Base-by-base conservation (phyloP, 352 stramenopile genomes). In the Detonula confervacea region DNA sequence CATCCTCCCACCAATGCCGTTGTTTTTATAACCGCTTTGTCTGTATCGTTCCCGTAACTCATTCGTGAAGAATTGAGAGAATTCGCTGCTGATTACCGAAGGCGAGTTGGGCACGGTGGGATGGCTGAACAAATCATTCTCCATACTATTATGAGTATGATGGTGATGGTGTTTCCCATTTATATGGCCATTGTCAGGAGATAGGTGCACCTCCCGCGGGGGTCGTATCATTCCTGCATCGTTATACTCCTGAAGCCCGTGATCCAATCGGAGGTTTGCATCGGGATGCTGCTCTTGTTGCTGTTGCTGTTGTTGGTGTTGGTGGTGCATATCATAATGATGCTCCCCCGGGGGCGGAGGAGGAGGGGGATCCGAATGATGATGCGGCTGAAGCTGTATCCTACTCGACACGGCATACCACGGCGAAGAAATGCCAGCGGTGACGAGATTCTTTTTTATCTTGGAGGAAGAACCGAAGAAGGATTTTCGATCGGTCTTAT, bases 371-470 rank as follows among this genome's bases (percentile, higher is more conserved):
- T 46, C 54, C 14, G 8, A 8, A 49, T 46, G 55, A 49, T 46
- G 22, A 1, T 62, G 54, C 2, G 25, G 54, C 9, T 27, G 22
- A 1, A 66, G 57, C 11, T 54, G 30, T 54, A 68, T 46, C 60
- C 39, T 68, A n/a, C n/a, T n/a, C 39, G 60, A 57, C 18, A 39
- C 56, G 22, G 18, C 18, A 61, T 64, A 65, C 49, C 30, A 63
- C 11, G 64, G 52, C 18, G 64, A 60, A 24, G 8, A n/a, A n/a
- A n/a, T n/a, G n/a, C n/a, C n/a, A n/a, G n/a, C 37, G 35, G 20
- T 44, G 11, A 65, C 57, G 27, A 65, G 57, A 44, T 65, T 65
- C 25, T 54, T 65, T 20, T 9, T 65, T 27, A 54, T 65, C 11
- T 25, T 44, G 16, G 16, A 24, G 9, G 24, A 35, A 29, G 18